phyloP scores from a whole-genome alignment of 257 asterid genomes.

The Penstemon davidsonii region DNA sequence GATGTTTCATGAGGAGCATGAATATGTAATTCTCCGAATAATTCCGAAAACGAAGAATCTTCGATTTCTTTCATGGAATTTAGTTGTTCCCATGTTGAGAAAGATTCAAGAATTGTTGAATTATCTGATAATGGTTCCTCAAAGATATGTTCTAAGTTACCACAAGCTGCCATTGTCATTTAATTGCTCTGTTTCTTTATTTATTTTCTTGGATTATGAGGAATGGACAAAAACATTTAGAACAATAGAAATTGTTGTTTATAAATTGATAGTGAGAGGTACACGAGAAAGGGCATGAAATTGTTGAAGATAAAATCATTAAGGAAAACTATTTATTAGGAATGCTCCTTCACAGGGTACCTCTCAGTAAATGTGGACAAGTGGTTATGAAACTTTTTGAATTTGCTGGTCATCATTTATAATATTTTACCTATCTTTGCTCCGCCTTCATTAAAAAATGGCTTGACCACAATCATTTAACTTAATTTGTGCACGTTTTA shows the following conservation, averaged over 20 bases:
- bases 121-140: slow-evolving; percentile 68
- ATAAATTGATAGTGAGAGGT: slow-evolving; percentile 26
- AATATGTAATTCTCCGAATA: slow-evolving; percentile 44
- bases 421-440: slow-evolving; percentile 33
- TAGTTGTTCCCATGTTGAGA: slow-evolving; percentile 56
- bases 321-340: slow-evolving; percentile 51
- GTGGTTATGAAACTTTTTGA: slow-evolving; percentile 48
- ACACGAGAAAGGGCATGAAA: slow-evolving; percentile 43
- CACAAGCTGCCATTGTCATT: slow-evolving; percentile 70
- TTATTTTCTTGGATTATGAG: neutral
- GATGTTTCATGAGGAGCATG: slow-evolving; percentile 27
- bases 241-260: slow-evolving; percentile 3
- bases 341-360: slow-evolving; percentile 37
- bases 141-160: slow-evolving; percentile 73
- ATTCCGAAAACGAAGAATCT: slow-evolving; percentile 47
- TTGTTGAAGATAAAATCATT: slow-evolving; percentile 55
- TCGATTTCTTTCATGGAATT: slow-evolving; percentile 37
- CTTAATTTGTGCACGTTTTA: neutral
- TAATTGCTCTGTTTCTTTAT: neutral
- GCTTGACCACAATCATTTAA: neutral
- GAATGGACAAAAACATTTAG: slow-evolving; percentile 11
- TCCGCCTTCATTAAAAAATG: slow-evolving; percentile 5
- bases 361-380: slow-evolving; percentile 48
- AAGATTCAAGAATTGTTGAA: slow-evolving; percentile 42
- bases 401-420: slow-evolving; percentile 49